Conservation (phyloP, 2,329 filamentous ascomycete species). For the Sarocladium strictum region DNA sequence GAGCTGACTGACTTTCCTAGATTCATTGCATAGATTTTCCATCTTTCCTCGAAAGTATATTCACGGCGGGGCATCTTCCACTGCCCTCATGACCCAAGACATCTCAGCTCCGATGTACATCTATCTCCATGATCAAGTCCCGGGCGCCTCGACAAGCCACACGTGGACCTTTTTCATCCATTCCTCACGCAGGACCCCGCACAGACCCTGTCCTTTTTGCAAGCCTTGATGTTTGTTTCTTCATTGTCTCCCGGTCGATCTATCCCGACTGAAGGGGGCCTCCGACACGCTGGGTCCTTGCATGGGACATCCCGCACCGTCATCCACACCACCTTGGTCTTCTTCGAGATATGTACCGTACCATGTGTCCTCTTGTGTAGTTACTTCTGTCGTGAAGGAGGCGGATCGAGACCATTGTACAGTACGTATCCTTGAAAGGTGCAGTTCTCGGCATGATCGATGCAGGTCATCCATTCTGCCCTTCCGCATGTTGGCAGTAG, state of each 20-base stretch:
- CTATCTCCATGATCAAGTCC: background rate
- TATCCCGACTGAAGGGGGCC: background rate
- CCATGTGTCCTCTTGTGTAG: background rate
- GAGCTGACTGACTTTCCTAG: no score
- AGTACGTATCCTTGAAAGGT: background rate
- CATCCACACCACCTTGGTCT: background rate
- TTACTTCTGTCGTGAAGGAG: background rate
- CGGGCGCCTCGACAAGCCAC: background rate
- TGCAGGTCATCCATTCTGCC: slow-evolving; percentile 3
- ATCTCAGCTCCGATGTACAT: background rate
- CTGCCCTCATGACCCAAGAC: background rate
- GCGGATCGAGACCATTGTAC: background rate
- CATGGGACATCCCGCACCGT: background rate
- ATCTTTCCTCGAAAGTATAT: background rate
- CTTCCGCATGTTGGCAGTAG: background rate
- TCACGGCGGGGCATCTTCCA: background rate
- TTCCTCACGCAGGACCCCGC: background rate
- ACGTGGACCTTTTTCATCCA: background rate
- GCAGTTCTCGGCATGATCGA: background rate
- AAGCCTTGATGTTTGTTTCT: slow-evolving; percentile 5
- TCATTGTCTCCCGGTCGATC: slow-evolving; percentile 1
- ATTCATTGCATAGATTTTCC: no score
- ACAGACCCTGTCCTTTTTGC: background rate
- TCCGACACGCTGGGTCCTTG: background rate
- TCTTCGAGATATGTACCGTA: background rate